These are phyloP conservation scores for Bacidia rubella DNA, from an alignment of 495 filamentous ascomycete species.

Conservation along the genomic window DNA sequence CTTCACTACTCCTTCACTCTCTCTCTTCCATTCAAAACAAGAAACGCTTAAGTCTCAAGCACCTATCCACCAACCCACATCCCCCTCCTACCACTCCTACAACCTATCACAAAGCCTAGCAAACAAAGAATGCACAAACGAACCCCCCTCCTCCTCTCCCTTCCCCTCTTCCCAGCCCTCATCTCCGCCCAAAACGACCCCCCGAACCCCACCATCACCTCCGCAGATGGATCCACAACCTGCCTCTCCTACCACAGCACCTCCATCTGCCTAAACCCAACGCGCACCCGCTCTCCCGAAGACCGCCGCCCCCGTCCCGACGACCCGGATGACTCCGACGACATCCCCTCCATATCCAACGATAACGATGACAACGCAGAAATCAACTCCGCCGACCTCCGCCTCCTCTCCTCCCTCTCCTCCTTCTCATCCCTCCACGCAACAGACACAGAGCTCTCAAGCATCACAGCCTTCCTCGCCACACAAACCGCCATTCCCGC, in stretches of 20 bases:
- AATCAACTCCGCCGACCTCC: conserved; percentile 14
- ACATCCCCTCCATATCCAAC: too few species aligned
- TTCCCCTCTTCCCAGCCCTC: neutral
- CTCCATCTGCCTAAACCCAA: neutral
- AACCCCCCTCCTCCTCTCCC: neutral
- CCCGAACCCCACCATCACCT: neutral
- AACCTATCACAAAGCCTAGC: neutral
- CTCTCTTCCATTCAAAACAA: too few species aligned
- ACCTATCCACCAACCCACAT: too few species aligned
- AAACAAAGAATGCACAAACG: neutral
- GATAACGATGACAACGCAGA: too few species aligned
- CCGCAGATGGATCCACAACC: conserved; percentile 33
- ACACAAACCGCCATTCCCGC: neutral
- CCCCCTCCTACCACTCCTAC: neutral
- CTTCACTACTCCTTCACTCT: too few species aligned
- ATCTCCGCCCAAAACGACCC: neutral
- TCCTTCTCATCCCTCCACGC: conserved; percentile 3
- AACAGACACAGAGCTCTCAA: neutral
- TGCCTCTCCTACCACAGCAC: neutral
- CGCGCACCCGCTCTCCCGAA: neutral
- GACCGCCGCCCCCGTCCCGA: conserved; percentile 4
- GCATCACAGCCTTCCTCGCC: conserved; percentile 1
- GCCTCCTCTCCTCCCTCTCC: conserved; percentile 1
- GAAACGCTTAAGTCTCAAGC: too few species aligned
- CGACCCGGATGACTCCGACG: neutral